phyloP scores from a whole-genome alignment of 495 filamentous ascomycete genomes.

The Aspergillus mulundensis region DNA sequence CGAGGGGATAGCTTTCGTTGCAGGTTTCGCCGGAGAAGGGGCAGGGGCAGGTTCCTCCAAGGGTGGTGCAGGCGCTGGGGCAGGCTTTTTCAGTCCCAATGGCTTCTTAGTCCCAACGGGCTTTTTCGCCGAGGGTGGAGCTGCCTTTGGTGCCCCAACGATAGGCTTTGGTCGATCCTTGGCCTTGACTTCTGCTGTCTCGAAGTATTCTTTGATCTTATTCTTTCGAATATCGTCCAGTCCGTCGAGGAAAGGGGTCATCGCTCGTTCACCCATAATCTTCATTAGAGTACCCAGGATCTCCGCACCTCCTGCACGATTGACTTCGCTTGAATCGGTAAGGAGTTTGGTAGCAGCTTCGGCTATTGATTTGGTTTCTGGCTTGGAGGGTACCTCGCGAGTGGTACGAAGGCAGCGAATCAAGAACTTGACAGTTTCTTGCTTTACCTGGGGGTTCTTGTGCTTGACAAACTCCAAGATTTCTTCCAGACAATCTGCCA shows the following conservation, averaged over 20 bases:
- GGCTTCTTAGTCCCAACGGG: constrained; percentile 50
- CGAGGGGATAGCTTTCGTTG: constrained; percentile 55
- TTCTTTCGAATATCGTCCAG: constrained; percentile 93
- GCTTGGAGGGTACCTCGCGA: constrained; percentile 72
- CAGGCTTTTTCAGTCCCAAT: constrained; percentile 49
- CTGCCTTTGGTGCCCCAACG: constrained; percentile 58
- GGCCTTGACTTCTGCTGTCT: constrained; percentile 89
- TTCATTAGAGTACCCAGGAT: constrained; percentile 95
- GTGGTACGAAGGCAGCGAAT: constrained; percentile 84
- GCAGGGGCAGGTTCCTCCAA: constrained; percentile 50
- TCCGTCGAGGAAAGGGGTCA: constrained; percentile 91
- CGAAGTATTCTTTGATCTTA: constrained; percentile 94
- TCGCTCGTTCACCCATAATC: constrained; percentile 95
- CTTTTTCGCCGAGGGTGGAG: constrained; percentile 41
- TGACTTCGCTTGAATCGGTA: constrained; percentile 78
- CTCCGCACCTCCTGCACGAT: constrained; percentile 85
- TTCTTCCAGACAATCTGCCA: constrained; percentile 85
- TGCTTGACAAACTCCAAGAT: constrained; percentile 79
- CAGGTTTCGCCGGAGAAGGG: constrained; percentile 51
- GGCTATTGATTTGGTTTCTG: constrained; percentile 79
- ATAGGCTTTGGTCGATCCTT: constrained; percentile 93
- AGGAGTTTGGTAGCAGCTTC: constrained; percentile 84
- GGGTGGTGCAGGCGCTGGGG: constrained; percentile 54
- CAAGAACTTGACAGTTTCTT: constrained; percentile 86
- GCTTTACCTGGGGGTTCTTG: constrained; percentile 97